A percentile compares a stretch with the other conserved stretches of the same genome.
Evolutionary conservation across 352 stramenopile species (phyloP).

Genomic region (Phytophthora podocarpi): DNA sequence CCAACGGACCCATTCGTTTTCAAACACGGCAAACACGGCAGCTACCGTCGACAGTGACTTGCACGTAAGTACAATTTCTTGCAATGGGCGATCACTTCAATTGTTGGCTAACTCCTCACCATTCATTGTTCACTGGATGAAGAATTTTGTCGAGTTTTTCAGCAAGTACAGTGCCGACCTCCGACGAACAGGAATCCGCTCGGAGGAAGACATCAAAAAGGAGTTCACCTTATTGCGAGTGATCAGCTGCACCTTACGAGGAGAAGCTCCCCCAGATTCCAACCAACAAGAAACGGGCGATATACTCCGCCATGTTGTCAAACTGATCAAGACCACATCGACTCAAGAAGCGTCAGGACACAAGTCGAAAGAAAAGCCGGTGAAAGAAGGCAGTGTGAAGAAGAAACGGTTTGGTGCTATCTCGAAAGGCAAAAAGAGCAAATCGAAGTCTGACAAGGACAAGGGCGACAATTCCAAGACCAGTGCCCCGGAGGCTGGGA

Average conservation of each 20-base stretch:
- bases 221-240: slow-evolving; percentile 62
- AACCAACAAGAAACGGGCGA: slow-evolving; percentile 36
- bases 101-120: too few relatives aligned
- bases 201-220: slow-evolving; percentile 66
- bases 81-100: too few relatives aligned
- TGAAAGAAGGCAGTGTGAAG: slow-evolving; percentile 51
- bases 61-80: slow-evolving; percentile 36
- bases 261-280: slow-evolving; percentile 30
- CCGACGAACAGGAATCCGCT: slow-evolving; percentile 71
- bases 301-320: slow-evolving; percentile 56
- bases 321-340: slow-evolving; percentile 69
- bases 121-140: not conserved
- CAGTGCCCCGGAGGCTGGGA: slow-evolving; percentile 8
- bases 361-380: slow-evolving; percentile 51
- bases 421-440: slow-evolving; percentile 45
- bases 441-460: slow-evolving; percentile 37
- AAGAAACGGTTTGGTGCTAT: slow-evolving; percentile 47
- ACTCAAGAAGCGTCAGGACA: slow-evolving; percentile 51
- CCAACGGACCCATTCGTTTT: slow-evolving; percentile 63
- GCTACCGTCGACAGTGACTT: slow-evolving; percentile 64
- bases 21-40: slow-evolving; percentile 40
- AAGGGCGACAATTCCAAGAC: slow-evolving; percentile 34
- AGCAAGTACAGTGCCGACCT: slow-evolving; percentile 69
- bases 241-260: slow-evolving; percentile 51
- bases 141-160: slow-evolving; percentile 79